Conservation (phyloP, 306 rosid species). For the Crotalaria pallida region DNA sequence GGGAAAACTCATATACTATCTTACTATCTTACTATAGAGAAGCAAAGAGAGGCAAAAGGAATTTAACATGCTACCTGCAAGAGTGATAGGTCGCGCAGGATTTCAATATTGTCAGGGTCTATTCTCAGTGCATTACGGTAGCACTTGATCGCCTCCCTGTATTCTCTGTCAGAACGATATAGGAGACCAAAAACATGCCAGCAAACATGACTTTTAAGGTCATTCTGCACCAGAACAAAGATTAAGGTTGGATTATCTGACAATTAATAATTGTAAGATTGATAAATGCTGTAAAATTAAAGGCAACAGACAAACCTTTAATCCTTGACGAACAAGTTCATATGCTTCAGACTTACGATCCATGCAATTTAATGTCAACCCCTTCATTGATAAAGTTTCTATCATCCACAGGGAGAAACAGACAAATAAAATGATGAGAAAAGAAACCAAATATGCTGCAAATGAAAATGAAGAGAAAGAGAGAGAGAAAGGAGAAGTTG, state of each 20-base stretch:
- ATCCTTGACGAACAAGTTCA: slow-evolving; percentile 89
- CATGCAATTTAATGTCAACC: slow-evolving; percentile 94
- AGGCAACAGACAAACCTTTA: slow-evolving; percentile 57
- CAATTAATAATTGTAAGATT: slow-evolving; percentile 8
- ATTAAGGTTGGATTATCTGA: slow-evolving; percentile 12
- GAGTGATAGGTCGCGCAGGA: slow-evolving; percentile 84
- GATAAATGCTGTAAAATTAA: neutral
- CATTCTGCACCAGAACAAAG: slow-evolving; percentile 64
- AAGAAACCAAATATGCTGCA: neutral
- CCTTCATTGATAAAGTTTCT: slow-evolving; percentile 99
- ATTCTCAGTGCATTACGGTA: slow-evolving; percentile 88
- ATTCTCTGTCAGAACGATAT: slow-evolving; percentile 96
- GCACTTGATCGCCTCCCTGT: slow-evolving; percentile 96
- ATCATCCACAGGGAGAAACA: slow-evolving; percentile 29
- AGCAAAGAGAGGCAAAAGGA: slow-evolving; percentile 5
- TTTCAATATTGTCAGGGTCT: slow-evolving; percentile 98
- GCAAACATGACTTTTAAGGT: slow-evolving; percentile 98
- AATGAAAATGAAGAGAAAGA: neutral
- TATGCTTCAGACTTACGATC: slow-evolving; percentile 98
- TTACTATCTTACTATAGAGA: neutral
- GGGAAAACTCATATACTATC: neutral
- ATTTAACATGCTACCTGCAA: slow-evolving; percentile 57
- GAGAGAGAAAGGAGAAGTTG: neutral
- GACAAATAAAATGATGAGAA: neutral
- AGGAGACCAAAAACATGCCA: slow-evolving; percentile 99